Base-by-base conservation (phyloP, 2,329 filamentous ascomycete genomes). In the Alternaria hordeiaustralica region DNA sequence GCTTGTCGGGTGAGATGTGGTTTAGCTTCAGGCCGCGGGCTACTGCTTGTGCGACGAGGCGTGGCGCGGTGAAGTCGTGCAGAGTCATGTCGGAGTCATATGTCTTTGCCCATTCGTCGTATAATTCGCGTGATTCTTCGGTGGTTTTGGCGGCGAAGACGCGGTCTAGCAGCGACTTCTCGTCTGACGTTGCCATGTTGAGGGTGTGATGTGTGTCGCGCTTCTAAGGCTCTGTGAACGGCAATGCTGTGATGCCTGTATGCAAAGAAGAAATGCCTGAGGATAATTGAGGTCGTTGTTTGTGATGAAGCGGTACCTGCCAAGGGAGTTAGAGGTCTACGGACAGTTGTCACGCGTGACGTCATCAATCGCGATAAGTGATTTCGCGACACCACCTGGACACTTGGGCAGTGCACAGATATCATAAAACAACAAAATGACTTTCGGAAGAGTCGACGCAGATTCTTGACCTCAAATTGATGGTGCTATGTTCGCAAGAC, bases 61-160 rank as follows among this genome's bases (percentile, higher is more conserved):
- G 70, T 0, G 83, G 83, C 3, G 80, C 81, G 12, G 81, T 81
- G 60, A 84, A 85, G 56, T 78, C 73, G 56, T 81, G 75, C 21
- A 76, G 72, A 28, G 74, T 70, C 51, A 84, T 77, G 61, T 84
- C 81, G 2, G 75, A 71, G 68, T 85, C 78, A 70, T 84, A 84
- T 6, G 79, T 78, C 18, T 71, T 65, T n/a, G 83, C 82, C 83
- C 83, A 85, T 68, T 83, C 75, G 56, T 84, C 80, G 73, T 84
- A 84, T 43, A 84, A 67, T 10, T 68, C 67, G 63, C 77, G 79
- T 51, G 79, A 80, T 47, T 83, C 80, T 26, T 79, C 73, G 6
- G 72, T 74, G 61, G 69, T 77, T 21, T 68, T 71, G 33, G 74
- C 73, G 13, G 74, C 75, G 43, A 82, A 82, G 41, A 79, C 81